Base-by-base conservation (phyloP, 163 green algal genomes). In the Coccomyxa subellipsoidea region DNA sequence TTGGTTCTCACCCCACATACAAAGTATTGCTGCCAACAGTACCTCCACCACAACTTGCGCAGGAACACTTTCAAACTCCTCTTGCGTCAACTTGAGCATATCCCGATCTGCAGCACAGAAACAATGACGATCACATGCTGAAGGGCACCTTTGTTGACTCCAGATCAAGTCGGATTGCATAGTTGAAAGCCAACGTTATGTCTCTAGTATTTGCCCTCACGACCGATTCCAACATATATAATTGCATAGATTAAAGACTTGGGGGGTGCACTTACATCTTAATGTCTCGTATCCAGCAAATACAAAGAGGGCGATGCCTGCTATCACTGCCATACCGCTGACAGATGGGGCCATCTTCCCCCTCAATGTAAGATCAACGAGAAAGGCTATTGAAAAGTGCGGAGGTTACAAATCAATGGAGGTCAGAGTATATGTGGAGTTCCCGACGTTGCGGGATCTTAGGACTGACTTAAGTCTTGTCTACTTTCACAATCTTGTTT, bases 71-170 rank as follows among this genome's bases (percentile, higher is more conserved):
- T 59, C 39, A 8, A 69, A 69, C 29, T 69, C 76, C 76, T 80
- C 76, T 37, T 80, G 76, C 47, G 38, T 80, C 76, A 80, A 34
- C 29, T 80, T 80, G 9, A 80, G 39, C 76, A 80, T 80, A 25
- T 59, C 38, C 21, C 76, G 27, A 69, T 80, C 76, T 80, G 76
- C 37, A 70, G 38, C 10, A 31, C 36, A 78, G 72, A 3, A 39
- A 38, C 27, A 31, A 53, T 3, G 36, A 25, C 12, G 36, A 34
- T 78, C 66, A 73, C 29, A 36, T 1, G 10, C 1, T 73, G 18
- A 36, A n/a, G n/a, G n/a, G n/a, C n/a, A n/a, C n/a, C n/a, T 12
- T 59, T 73, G 8, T 36, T 18, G 32, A 8, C 66, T 73, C 29
- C 32, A 73, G 66, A 73, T 73, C 47, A 66, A 66, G 47, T 12